Evolutionary conservation across 2,329 filamentous ascomycete genomes (phyloP), one percentile per base, ranked within the genome.

Genomic region (Chaetomium globosum): DNA sequence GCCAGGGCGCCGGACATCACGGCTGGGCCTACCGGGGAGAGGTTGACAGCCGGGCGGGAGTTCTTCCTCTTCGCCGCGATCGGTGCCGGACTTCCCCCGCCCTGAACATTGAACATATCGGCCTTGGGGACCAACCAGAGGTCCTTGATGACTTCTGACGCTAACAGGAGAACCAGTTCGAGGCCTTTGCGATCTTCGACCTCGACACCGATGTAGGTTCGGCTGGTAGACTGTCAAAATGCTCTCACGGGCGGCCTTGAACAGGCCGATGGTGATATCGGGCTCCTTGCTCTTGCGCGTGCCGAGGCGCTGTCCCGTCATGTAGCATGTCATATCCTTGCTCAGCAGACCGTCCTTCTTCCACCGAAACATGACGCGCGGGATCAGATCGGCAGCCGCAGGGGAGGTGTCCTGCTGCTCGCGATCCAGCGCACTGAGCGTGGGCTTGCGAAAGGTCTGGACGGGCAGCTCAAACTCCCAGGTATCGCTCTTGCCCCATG

Each of bases 391-490:
- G 74, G 74, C 65, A 1, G 69, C 79, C 72, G 74, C 68, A 16
- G 71, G 68, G 13, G 65, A 64, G 21, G 53, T 67, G 39, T 89
- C 86, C 66, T 80, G 83, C 70, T 87, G 84, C 39, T 88, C 88
- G 57, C 88, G 87, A 75, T 98, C 95, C 53, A 99, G 81, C 57
- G 85, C 85, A 48, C 92, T 95, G 0, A 83, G 80, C 13, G 91
- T 96, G 0, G 95, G 95, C 62, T 88, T 82, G 33, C 90, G 86
- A 76, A 99, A 99, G 30, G 89, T 90, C 66, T 88, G 88, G 74
- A 93, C 87, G 0, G 95, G 95, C 78, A 99, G 88, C 76, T 94
- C 91, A 77, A 99, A 98, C 69, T 95, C 92, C 89, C 94, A 99
- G 61, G 86, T 86, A 60, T 92, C 87, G 16, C 87, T 88, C 66